Base-by-base conservation (phyloP, 2,329 filamentous ascomycete species). In the Exutisphaerella laricina region DNA sequence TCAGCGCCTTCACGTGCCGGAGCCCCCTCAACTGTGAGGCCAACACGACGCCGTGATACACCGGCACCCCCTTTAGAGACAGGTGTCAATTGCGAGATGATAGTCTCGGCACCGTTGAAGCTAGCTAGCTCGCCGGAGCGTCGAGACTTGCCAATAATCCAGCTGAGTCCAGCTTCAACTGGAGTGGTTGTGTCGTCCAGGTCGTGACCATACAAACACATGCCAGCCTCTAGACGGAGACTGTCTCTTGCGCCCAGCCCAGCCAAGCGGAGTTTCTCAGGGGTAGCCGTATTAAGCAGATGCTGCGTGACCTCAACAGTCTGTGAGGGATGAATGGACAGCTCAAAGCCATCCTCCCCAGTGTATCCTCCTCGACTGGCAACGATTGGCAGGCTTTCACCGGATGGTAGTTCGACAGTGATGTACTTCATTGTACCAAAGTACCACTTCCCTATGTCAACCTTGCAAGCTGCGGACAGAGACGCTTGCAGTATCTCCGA, bases 141-240 rank as follows among this genome's bases (percentile, higher is more conserved):
- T 13, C 90, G 80, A 43, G 83, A 79, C 61, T 88, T 88, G 51
- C 85, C 82, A 47, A 98, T 82, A 59, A 96, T 78, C 90, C 92
- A 98, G 47, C 73, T 73, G 0, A 87, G 68, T 1, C 71, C 74
- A 1, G 77, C 82, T 60, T 80, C 77, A 4, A 84, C 79, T 1
- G 83, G 82, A 1, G 83, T 85, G 8, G 78, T 84, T 0, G 71
- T 71, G 45, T 95, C 90, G 63, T 94, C 82, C 26, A 98, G 78
- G 65, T 98, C 92, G 22, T 97, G 88, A n/a, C 92, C 92, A 69
- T 98, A 98, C n/a, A 98, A 77, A 67, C 92, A 98, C 90, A 98
- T 94, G 48, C 92, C 92, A 0, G 92, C 92, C 70, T 98, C 92
- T 21, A 98, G 80, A 34, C 92, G 82, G 46, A 98, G 79, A 49